Evolutionary conservation across 2,329 filamentous ascomycete genomes (phyloP).

Genomic region (Fusarium tricinctum): DNA sequence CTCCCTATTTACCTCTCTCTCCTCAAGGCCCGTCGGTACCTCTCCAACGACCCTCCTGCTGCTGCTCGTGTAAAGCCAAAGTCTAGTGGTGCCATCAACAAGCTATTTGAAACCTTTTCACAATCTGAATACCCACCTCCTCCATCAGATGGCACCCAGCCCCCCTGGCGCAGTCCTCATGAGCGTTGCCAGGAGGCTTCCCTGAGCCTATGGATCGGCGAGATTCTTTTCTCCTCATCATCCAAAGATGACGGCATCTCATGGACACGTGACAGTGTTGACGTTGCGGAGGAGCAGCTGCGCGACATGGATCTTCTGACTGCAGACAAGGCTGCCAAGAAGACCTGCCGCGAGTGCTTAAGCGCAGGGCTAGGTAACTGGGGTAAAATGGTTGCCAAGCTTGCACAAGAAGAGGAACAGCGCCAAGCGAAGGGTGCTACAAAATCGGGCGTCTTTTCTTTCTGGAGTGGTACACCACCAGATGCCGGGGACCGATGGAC

Average conservation of each 20-base stretch:
- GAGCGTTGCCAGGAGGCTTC: constrained; percentile 88
- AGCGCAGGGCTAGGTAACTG: constrained; percentile 84
- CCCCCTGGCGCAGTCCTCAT: constrained; percentile 73
- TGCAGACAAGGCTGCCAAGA: constrained; percentile 52
- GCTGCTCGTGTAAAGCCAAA: constrained; percentile 16
- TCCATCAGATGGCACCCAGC: constrained; percentile 76
- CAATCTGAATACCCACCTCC: constrained; percentile 78
- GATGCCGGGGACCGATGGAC: constrained; percentile 62
- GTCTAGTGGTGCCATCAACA: constrained; percentile 38
- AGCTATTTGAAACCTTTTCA: constrained; percentile 47
- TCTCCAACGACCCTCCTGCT: constrained; percentile 56
- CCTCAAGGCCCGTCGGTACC: constrained; percentile 80
- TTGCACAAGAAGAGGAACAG: constrained; percentile 68
- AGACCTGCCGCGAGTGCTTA: constrained; percentile 82
- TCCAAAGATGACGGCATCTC: constrained; percentile 78
- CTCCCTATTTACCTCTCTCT: constrained; percentile 89
- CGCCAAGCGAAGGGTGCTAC: constrained; percentile 53
- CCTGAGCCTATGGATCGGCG: constrained; percentile 90
- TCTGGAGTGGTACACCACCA: constrained; percentile 56
- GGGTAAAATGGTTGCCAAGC: constrained; percentile 80
- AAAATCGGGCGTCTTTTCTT: constrained; percentile 53
- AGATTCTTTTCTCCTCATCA: constrained; percentile 83
- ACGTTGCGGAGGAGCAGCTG: constrained; percentile 79
- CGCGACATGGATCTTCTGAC: constrained; percentile 57
- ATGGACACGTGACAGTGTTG: constrained; percentile 92